phyloP scores from a whole-genome alignment of 106 monocot species.

The Narthecium ossifragum region DNA sequence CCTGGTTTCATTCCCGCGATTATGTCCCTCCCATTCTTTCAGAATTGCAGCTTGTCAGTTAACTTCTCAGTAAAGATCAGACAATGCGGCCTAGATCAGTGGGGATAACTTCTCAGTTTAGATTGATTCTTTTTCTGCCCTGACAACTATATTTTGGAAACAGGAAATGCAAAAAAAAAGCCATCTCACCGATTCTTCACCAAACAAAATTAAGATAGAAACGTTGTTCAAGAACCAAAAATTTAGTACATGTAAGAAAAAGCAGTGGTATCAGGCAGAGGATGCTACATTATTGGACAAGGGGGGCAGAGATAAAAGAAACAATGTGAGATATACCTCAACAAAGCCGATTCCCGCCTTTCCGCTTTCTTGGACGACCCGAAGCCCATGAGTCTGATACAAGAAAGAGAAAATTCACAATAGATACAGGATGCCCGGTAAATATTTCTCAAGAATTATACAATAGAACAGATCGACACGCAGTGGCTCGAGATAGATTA shows the following conservation, averaged over 20 bases:
- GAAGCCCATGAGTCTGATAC: constrained; percentile 66
- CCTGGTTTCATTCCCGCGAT: no score
- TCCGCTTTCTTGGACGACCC: constrained; percentile 24
- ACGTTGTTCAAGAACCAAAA: no score
- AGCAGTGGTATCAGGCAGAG: not conserved
- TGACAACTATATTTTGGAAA: not conserved
- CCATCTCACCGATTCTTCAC: no score
- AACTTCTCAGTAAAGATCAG: no score
- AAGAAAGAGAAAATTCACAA: not conserved
- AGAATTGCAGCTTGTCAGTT: no score
- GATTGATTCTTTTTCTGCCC: no score
- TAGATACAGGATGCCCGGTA: not conserved
- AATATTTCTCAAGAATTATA: not conserved
- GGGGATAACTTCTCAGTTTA: no score
- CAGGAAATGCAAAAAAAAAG: no score
- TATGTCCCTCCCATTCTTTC: no score
- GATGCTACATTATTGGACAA: not conserved
- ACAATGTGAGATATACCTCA: constrained; percentile 34
- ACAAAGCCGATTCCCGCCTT: constrained; percentile 67
- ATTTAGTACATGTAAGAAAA: not conserved
- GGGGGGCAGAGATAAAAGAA: not conserved
- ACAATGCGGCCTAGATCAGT: no score
- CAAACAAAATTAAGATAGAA: no score
- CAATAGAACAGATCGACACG: not conserved
- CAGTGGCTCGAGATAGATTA: not conserved